These are phyloP conservation scores for Metschnikowia kunwiensis DNA, from an alignment of 805 yeast genomes.

Conservation along the genomic window DNA sequence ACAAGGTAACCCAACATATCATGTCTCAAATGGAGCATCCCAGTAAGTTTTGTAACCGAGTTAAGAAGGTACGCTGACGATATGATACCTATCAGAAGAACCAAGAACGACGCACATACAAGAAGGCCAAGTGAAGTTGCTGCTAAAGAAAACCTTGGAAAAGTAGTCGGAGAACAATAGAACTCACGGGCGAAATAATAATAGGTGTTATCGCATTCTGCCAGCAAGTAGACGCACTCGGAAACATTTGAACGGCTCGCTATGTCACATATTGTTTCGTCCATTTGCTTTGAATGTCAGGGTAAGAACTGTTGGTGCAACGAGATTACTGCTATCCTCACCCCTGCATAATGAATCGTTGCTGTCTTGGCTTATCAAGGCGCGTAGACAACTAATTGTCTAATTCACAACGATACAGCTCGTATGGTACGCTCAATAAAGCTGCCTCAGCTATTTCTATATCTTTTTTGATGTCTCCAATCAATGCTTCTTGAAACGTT, in stretches of 20 bases:
- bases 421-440: constrained; percentile 23
- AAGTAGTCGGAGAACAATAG: constrained; percentile 25
- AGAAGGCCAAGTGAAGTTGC: constrained; percentile 1
- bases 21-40: constrained; percentile 22
- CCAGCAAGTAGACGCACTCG: constrained; percentile 19
- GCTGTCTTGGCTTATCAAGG: neutral
- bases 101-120: constrained; percentile 7
- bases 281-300: constrained; percentile 1
- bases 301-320: neutral
- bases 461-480: constrained; percentile 79
- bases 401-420: neutral
- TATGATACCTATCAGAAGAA: constrained; percentile 30
- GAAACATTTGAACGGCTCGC: constrained; percentile 1
- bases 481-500: constrained; percentile 63
- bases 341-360: constrained; percentile 4
- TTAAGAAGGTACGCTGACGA: constrained; percentile 34
- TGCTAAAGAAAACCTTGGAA: constrained; percentile 11
- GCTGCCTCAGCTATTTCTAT: constrained; percentile 61
- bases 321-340: constrained; percentile 2
- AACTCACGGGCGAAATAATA: constrained; percentile 27
- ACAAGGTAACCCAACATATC: constrained; percentile 33
- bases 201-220: constrained; percentile 23
- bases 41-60: constrained; percentile 29
- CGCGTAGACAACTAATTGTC: neutral
- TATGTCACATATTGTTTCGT: constrained; percentile 8